Percentiles rank a stretch among this genome's conserved stretches.
Conservation (phyloP, 2,329 filamentous ascomycete genomes). For the Geoglossum cookeanum region DNA sequence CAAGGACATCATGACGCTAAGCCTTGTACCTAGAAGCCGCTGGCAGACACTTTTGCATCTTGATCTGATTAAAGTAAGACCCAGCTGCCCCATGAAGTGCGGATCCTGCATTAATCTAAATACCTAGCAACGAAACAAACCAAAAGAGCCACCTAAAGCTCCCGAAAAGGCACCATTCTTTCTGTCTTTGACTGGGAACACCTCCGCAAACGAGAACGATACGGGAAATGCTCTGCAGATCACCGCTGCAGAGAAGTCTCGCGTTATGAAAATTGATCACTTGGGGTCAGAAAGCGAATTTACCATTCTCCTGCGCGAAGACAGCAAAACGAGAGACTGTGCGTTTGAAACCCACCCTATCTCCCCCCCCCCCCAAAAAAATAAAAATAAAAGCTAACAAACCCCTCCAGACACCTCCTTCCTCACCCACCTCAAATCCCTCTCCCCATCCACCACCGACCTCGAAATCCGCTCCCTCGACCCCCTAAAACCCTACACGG, state of each 20-base stretch:
- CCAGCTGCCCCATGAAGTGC: background rate
- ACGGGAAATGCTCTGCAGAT: constrained; percentile 11
- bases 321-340: constrained; percentile 40
- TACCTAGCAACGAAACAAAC: constrained; percentile 19
- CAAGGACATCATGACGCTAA: constrained; percentile 68
- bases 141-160: constrained; percentile 73
- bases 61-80: constrained; percentile 50
- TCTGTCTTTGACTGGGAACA: constrained; percentile 35
- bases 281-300: constrained; percentile 32
- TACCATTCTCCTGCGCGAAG: constrained; percentile 35
- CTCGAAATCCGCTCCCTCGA: constrained; percentile 72
- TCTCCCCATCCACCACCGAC: constrained; percentile 73
- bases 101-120: background rate
- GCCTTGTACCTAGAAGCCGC: constrained; percentile 68
- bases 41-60: constrained; percentile 93
- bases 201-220: constrained; percentile 16
- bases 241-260: constrained; percentile 34
- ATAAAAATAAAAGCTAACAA: background rate
- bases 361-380: background rate
- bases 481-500: constrained; percentile 33
- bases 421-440: constrained; percentile 57
- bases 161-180: constrained; percentile 96
- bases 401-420: constrained; percentile 37
- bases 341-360: constrained; percentile 17
- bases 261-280: constrained; percentile 41